Percentiles rank a stretch among this genome's conserved stretches.
Evolutionary conservation across 306 rosid genomes (phyloP).

Genomic region (Senna siamea): DNA sequence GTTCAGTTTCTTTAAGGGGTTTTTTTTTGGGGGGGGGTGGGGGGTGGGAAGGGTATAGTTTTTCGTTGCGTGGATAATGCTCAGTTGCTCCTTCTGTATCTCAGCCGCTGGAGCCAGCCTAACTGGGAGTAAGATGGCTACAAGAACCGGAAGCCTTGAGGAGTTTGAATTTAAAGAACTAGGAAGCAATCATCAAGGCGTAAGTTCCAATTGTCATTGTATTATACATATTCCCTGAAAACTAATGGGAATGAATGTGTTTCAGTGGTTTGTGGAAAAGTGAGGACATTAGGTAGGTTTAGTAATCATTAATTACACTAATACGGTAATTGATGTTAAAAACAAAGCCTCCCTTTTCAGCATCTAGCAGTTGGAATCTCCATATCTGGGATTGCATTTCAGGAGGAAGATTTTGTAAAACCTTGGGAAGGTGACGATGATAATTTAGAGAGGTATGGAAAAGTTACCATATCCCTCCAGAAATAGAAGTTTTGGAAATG

Average conservation of each 20-base stretch:
- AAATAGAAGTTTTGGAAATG: constrained; percentile 5
- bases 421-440: constrained; percentile 79
- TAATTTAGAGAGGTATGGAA: constrained; percentile 75
- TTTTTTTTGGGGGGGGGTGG: too few species aligned
- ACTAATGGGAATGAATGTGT: neutral
- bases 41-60: constrained; percentile 18
- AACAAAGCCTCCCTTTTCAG: constrained; percentile 50
- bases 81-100: constrained; percentile 35
- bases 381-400: constrained; percentile 82
- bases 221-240: neutral
- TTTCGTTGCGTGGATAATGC: constrained; percentile 19
- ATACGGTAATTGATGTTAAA: constrained; percentile 33
- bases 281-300: constrained; percentile 21
- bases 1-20: too few species aligned
- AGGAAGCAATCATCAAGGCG: constrained; percentile 56
- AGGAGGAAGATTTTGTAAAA: constrained; percentile 71
- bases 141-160: constrained; percentile 61
- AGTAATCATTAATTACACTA: neutral
- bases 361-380: constrained; percentile 80
- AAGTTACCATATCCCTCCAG: constrained; percentile 4
- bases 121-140: constrained; percentile 67
- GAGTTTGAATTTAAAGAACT: constrained; percentile 62
- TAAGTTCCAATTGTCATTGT: constrained; percentile 46
- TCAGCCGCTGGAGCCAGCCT: constrained; percentile 70
- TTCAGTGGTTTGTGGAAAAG: constrained; percentile 30